Evolutionary conservation across 164 flowering plant species (phyloP).

Genomic region (Aristolochia fimbriata): DNA sequence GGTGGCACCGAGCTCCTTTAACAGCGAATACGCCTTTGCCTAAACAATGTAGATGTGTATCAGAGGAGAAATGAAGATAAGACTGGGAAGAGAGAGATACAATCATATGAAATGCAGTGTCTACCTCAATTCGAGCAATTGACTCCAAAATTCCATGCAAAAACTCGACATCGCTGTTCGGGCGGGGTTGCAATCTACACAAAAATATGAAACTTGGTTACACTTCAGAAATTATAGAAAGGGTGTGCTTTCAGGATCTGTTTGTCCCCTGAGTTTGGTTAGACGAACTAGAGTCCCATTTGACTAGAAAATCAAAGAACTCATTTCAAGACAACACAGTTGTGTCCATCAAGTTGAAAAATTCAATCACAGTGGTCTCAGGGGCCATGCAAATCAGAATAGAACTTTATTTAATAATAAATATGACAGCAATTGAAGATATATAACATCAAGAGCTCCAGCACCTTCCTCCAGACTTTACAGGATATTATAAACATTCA

Average conservation of each 20-base stretch:
- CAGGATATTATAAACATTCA: background rate
- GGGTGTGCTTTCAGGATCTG: too few relatives aligned
- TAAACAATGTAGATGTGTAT: slow-evolving; percentile 10
- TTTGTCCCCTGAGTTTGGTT: too few relatives aligned
- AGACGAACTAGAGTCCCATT: too few relatives aligned
- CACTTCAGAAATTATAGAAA: too few relatives aligned
- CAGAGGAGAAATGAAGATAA: background rate
- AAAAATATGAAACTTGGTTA: background rate
- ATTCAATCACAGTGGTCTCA: too few relatives aligned
- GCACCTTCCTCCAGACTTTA: background rate
- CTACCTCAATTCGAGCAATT: slow-evolving; percentile 91
- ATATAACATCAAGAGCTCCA: background rate
- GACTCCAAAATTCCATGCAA: slow-evolving; percentile 94
- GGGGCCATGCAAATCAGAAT: too few relatives aligned
- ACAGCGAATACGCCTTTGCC: slow-evolving; percentile 70
- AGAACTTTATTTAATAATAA: too few relatives aligned
- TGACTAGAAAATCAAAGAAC: too few relatives aligned
- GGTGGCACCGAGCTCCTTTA: slow-evolving; percentile 77
- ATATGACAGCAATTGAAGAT: background rate
- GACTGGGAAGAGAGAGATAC: background rate
- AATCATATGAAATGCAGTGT: background rate
- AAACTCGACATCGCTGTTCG: slow-evolving; percentile 67
- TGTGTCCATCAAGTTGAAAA: too few relatives aligned
- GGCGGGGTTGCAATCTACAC: slow-evolving; percentile 77
- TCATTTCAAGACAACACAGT: too few relatives aligned